These are phyloP conservation scores for Nicotiana sylvestris DNA, from an alignment of 257 asterid species.

Conservation along the genomic window DNA sequence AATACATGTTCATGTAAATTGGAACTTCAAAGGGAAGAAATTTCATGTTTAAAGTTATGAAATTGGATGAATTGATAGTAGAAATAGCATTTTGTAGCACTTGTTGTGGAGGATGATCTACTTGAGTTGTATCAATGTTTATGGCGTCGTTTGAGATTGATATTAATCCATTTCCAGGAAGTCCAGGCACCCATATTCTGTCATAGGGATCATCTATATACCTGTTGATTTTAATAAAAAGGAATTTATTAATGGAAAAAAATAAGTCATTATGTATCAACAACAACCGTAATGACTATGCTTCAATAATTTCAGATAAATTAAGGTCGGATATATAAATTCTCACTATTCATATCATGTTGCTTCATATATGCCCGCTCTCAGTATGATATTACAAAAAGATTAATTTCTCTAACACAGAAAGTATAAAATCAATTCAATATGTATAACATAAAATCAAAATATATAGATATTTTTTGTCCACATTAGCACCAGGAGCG, in stretches of 20 bases:
- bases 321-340: too few relatives aligned
- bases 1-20: conserved; percentile 41
- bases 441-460: too few relatives aligned
- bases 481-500: too few relatives aligned
- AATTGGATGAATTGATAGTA: conserved; percentile 5
- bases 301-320: too few relatives aligned
- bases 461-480: too few relatives aligned
- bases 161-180: conserved; percentile 14
- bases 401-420: too few relatives aligned
- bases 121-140: neutral
- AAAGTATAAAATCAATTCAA: too few relatives aligned
- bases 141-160: conserved; percentile 16
- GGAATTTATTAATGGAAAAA: neutral
- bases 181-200: conserved; percentile 47
- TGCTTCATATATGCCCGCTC: too few relatives aligned
- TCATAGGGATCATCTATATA: conserved; percentile 38
- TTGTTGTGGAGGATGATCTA: conserved; percentile 45
- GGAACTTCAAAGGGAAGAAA: conserved; percentile 22
- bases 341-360: too few relatives aligned
- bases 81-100: conserved; percentile 40
- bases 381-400: too few relatives aligned
- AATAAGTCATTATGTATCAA: too few relatives aligned
- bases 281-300: too few relatives aligned
- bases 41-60: conserved; percentile 19
- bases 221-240: conserved; percentile 1